Evolutionary conservation across 305 asterid genomes (phyloP).

Genomic region (Galium porrigens): DNA sequence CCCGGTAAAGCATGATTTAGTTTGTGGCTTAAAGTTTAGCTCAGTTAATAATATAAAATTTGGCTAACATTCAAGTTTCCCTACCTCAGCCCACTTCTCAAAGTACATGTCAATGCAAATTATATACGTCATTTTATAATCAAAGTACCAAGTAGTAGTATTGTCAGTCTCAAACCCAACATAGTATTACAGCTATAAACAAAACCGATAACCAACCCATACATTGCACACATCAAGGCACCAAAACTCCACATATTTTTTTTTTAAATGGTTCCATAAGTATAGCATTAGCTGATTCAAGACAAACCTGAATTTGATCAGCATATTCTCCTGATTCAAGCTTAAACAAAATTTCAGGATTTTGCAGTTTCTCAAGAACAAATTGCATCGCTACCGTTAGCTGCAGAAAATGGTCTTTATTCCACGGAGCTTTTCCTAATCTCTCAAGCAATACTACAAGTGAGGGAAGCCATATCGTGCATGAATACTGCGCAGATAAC

Average conservation of each 20-base stretch:
- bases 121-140: too few species aligned
- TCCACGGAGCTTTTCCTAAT: conserved; percentile 28
- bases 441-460: conserved; percentile 45
- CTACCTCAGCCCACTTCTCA: too few species aligned
- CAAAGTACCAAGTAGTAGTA: too few species aligned
- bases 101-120: too few species aligned
- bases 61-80: too few species aligned
- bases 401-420: conserved; percentile 37
- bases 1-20: too few species aligned
- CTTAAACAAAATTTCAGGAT: conserved; percentile 65
- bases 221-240: not conserved
- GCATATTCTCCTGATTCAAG: conserved; percentile 49
- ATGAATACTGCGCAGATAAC: conserved; percentile 58
- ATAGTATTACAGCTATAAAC: too few species aligned
- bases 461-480: conserved; percentile 74
- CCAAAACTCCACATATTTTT: not conserved
- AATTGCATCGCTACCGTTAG: conserved; percentile 45
- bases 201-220: too few species aligned
- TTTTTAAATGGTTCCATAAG: not conserved
- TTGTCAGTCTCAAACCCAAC: too few species aligned
- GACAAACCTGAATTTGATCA: conserved; percentile 50
- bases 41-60: too few species aligned
- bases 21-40: too few species aligned
- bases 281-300: not conserved
- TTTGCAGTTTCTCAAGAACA: conserved; percentile 52